phyloP scores from a whole-genome alignment of 768 basidiomycete species.

The Tulasnella sp. region DNA sequence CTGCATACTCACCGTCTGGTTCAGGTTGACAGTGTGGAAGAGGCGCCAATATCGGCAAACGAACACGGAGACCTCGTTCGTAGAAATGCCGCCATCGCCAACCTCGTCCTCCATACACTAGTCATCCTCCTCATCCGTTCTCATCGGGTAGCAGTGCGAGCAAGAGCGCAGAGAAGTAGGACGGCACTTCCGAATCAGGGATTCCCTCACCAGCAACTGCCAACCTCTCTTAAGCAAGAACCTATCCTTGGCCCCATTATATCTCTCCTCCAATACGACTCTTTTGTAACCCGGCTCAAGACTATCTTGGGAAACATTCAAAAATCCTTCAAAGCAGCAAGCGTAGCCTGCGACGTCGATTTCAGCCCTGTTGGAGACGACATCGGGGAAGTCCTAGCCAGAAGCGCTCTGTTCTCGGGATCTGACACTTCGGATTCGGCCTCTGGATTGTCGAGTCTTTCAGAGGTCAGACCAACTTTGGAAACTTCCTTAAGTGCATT shows the following conservation, averaged over 20 bases:
- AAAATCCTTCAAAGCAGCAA: slow-evolving; percentile 67
- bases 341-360: slow-evolving; percentile 48
- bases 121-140: slow-evolving; percentile 27
- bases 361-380: slow-evolving; percentile 38
- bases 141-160: slow-evolving; percentile 17
- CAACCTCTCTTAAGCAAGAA: slow-evolving; percentile 32
- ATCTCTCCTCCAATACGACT: slow-evolving; percentile 73
- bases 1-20: not conserved
- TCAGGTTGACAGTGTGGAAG: slow-evolving; percentile 36
- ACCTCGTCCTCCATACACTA: slow-evolving; percentile 18
- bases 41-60: slow-evolving; percentile 29
- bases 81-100: slow-evolving; percentile 14
- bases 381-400: slow-evolving; percentile 21
- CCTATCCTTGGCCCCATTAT: slow-evolving; percentile 69
- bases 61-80: slow-evolving; percentile 26
- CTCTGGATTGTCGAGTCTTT: not conserved
- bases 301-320: slow-evolving; percentile 57
- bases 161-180: slow-evolving; percentile 26
- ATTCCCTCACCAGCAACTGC: not conserved
- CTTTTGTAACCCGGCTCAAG: slow-evolving; percentile 63
- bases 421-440: not conserved
- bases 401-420: slow-evolving; percentile 3
- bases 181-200: not conserved
- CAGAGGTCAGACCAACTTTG: slow-evolving; percentile 18
- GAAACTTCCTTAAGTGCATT: slow-evolving; percentile 2